These are phyloP conservation scores for Fusarium chuoi DNA, from an alignment of 2,329 filamentous ascomycete genomes.

Conservation along the genomic window DNA sequence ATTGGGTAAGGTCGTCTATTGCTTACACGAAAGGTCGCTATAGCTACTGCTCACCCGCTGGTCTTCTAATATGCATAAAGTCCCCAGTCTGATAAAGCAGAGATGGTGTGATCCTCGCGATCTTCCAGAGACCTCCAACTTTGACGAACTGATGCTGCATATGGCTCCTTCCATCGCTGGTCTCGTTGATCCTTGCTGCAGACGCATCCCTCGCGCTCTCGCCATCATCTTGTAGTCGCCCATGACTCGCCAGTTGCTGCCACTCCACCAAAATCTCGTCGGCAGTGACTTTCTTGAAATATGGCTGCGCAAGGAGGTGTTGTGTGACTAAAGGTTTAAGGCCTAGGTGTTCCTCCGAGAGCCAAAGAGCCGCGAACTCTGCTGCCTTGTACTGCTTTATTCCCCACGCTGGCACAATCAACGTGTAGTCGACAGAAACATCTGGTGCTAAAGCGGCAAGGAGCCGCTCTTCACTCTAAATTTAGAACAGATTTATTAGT, in stretches of 20 bases:
- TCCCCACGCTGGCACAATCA: background rate
- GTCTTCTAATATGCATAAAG: background rate
- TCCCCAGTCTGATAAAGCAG: background rate
- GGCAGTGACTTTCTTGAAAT: background rate
- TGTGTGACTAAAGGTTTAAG: background rate
- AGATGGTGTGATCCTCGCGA: background rate
- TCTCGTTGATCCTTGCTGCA: background rate
- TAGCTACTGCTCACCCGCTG: background rate
- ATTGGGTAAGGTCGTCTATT: background rate
- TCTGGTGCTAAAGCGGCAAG: background rate
- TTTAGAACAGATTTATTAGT: no score
- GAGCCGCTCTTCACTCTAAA: background rate
- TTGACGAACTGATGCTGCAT: background rate
- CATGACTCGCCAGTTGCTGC: background rate
- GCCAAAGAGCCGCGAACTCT: background rate
- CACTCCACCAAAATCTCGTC: background rate
- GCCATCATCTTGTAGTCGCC: background rate
- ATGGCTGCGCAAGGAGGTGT: background rate
- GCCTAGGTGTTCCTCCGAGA: background rate
- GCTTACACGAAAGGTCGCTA: accelerated
- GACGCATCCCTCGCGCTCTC: background rate
- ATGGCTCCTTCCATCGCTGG: background rate
- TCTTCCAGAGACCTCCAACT: background rate
- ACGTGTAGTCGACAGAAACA: background rate
- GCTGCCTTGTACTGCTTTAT: background rate